Evolutionary conservation across 371 early-diverging fungal species (phyloP).

Genomic region (Capillidium rhysosporum): DNA sequence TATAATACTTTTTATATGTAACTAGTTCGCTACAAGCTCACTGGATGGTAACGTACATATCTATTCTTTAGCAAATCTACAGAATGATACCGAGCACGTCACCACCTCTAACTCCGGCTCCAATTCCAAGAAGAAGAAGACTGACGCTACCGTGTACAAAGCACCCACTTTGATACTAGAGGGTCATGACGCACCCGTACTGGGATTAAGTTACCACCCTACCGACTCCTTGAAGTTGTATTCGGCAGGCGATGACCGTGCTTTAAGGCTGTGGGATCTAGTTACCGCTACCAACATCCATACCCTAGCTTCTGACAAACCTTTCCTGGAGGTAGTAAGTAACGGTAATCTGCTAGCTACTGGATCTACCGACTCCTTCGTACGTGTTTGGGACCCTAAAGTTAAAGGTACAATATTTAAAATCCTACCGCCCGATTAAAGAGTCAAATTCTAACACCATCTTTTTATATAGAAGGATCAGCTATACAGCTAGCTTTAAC

Average conservation of each 20-base stretch:
- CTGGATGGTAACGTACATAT: slow-evolving; percentile 57
- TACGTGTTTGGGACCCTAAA: slow-evolving; percentile 83
- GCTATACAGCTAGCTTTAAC: slow-evolving; percentile 57
- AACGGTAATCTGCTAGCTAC: slow-evolving; percentile 43
- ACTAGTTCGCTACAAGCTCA: slow-evolving; percentile 59
- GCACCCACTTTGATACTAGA: slow-evolving; percentile 14
- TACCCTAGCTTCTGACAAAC: slow-evolving; percentile 34
- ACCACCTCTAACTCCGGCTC: slow-evolving; percentile 22
- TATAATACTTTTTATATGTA: not conserved
- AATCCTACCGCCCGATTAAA: no score
- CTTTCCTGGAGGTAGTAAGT: not conserved
- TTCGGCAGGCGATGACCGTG: slow-evolving; percentile 85
- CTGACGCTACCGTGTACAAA: slow-evolving; percentile 20
- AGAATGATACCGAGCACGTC: slow-evolving; percentile 29
- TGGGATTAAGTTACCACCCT: slow-evolving; percentile 34
- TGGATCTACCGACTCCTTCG: slow-evolving; percentile 59
- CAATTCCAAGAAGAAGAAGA: slow-evolving; percentile 23
- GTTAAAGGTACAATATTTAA: slow-evolving; percentile 28
- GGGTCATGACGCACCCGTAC: slow-evolving; percentile 72
- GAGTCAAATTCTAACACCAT: not conserved
- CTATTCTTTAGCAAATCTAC: slow-evolving; percentile 41
- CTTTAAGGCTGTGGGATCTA: slow-evolving; percentile 77
- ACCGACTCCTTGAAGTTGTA: slow-evolving; percentile 32
- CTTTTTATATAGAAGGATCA: slow-evolving; percentile 22
- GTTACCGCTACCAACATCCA: slow-evolving; percentile 41